These are phyloP conservation scores for Pugionium dolabratum DNA, from an alignment of 345 rosid genomes.

Conservation along the genomic window DNA sequence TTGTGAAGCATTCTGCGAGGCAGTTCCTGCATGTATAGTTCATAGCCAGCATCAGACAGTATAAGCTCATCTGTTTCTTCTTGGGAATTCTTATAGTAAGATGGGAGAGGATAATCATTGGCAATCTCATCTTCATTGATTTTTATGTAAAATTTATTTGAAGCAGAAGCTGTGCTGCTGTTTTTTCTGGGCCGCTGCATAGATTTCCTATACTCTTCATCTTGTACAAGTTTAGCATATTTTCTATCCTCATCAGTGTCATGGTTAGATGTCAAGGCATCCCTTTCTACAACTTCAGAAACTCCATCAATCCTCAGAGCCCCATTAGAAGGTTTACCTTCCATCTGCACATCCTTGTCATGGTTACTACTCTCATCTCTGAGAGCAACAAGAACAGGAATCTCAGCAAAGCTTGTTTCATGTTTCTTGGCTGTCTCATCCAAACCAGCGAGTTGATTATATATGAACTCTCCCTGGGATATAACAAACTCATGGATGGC, in stretches of 20 bases:
- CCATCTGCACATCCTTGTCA: constrained; percentile 34
- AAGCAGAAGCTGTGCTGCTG: constrained; percentile 45
- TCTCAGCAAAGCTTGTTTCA: constrained; percentile 44
- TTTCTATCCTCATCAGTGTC: constrained; percentile 62
- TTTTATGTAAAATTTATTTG: constrained; percentile 60
- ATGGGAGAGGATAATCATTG: constrained; percentile 84
- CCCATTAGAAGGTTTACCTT: constrained; percentile 36
- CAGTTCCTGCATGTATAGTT: constrained; percentile 49
- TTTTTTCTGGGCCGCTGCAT: constrained; percentile 51
- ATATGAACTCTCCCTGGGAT: constrained; percentile 71
- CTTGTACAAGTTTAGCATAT: constrained; percentile 65
- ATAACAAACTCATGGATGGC: constrained; percentile 56
- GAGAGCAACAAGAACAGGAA: constrained; percentile 58
- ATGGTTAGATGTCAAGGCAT: constrained; percentile 27
- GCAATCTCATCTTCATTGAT: constrained; percentile 88
- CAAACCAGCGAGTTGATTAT: constrained; percentile 63
- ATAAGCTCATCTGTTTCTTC: constrained; percentile 75
- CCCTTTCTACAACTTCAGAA: constrained; percentile 31
- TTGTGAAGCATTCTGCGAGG: constrained; percentile 70
- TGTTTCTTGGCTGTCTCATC: constrained; percentile 55
- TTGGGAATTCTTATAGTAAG: constrained; percentile 52
- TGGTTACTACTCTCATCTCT: constrained; percentile 49
- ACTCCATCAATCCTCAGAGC: constrained; percentile 47
- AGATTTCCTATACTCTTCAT: constrained; percentile 69
- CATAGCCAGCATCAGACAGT: constrained; percentile 48